A percentile compares a stretch with the other conserved stretches of the same genome.
Conservation (phyloP, 805 yeast genomes). For the Peterozyma xylosa region DNA sequence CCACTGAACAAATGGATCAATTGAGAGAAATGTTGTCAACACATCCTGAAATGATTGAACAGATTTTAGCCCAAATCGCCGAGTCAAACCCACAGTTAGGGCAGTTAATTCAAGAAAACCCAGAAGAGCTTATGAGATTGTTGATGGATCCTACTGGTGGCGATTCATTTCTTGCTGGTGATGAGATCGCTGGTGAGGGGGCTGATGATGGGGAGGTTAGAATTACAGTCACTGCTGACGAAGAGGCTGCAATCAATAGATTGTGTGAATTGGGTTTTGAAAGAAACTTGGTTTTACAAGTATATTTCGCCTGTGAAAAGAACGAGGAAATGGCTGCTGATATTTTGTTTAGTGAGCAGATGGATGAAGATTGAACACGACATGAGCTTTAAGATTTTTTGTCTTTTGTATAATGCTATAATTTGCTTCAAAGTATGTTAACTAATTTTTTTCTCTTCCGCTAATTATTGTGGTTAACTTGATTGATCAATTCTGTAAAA, state of each 20-base stretch:
- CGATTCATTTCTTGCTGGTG: conserved; percentile 34
- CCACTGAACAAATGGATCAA: conserved; percentile 36
- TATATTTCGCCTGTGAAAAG: conserved; percentile 95
- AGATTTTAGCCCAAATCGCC: conserved; percentile 74
- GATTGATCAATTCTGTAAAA: not conserved
- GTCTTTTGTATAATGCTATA: no score
- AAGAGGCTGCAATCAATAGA: conserved; percentile 82
- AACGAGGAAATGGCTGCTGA: conserved; percentile 97
- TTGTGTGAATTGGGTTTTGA: conserved; percentile 92
- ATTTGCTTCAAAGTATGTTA: not conserved
- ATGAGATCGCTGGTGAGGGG: conserved; percentile 29
- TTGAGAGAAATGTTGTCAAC: conserved; percentile 74
- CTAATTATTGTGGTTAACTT: not conserved
- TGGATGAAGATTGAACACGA: conserved; percentile 12
- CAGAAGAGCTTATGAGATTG: conserved; percentile 80
- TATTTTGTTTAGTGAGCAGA: conserved; percentile 63
- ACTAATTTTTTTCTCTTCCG: not conserved
- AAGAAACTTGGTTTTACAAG: conserved; percentile 79
- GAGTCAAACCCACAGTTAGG: conserved; percentile 81
- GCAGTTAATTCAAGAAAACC: conserved; percentile 69
- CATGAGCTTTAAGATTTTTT: no score
- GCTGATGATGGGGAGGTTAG: conserved; percentile 34
- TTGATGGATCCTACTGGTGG: conserved; percentile 56
- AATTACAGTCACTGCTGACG: conserved; percentile 68
- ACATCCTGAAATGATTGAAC: conserved; percentile 84